Percentiles rank a stretch among this genome's conserved stretches.
phyloP scores from a whole-genome alignment of 1,284 basidiomycete species.

The Puccinia horiana region DNA sequence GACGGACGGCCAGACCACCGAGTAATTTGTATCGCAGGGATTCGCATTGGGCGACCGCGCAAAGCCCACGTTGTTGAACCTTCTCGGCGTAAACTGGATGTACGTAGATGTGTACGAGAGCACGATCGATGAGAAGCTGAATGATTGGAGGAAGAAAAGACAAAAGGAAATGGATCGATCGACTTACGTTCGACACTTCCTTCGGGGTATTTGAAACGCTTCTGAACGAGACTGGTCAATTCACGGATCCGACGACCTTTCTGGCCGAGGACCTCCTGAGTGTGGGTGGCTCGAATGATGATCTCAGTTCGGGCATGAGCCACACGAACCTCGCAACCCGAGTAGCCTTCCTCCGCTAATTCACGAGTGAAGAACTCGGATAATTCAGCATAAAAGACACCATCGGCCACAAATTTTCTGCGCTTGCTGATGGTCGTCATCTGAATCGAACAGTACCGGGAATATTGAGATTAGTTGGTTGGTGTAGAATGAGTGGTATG shows the following conservation, averaged over 20 bases:
- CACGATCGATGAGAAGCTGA: not conserved
- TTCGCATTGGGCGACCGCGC: constrained; percentile 98
- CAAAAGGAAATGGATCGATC: not conserved
- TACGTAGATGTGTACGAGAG: not conserved
- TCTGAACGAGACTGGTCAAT: constrained; percentile 96
- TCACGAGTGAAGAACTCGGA: constrained; percentile 74
- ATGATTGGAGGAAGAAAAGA: not conserved
- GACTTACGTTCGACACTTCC: constrained; percentile 79
- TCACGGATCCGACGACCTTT: constrained; percentile 99
- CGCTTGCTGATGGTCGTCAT: constrained; percentile 50
- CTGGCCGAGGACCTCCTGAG: constrained; percentile 99
- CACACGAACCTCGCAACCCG: constrained; percentile 99
- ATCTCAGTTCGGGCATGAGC: constrained; percentile 99
- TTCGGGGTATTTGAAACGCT: constrained; percentile 99
- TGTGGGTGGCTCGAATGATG: constrained; percentile 99
- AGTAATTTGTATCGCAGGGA: constrained; percentile 98
- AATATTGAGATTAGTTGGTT: too few relatives aligned
- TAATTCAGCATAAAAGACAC: constrained; percentile 71
- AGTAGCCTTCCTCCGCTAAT: constrained; percentile 99
- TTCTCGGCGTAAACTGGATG: constrained; percentile 87
- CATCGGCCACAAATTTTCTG: constrained; percentile 86
- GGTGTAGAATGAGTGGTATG: not conserved
- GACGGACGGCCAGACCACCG: constrained; percentile 97
- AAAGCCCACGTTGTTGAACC: constrained; percentile 97
- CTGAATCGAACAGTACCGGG: not conserved